Evolutionary conservation across 2,329 filamentous ascomycete species (phyloP), one percentile per base, ranked within the genome.

Genomic region (Hortaea werneckii): DNA sequence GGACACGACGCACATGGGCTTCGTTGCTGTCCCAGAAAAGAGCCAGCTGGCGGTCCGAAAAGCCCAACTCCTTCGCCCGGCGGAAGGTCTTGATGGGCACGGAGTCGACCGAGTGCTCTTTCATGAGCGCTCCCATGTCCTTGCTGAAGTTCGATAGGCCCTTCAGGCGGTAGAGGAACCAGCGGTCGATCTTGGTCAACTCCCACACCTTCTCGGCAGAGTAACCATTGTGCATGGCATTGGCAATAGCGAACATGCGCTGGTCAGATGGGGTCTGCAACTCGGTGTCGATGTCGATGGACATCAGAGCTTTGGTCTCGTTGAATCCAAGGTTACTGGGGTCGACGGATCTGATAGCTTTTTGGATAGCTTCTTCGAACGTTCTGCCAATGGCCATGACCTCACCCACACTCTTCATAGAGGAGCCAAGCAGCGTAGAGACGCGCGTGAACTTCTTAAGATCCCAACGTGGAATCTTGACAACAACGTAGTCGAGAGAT

Each of bases 381-480:
- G 86, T 94, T 54, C 92, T 77, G 47, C 92, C 92, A 56, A 98
- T 95, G 60, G 85, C 90, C 92, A 98, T 96, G 55, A 98, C 92
- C 66, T 98, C 92, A 62, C 92, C 92, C 44, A 98, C 89, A 78
- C 87, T 95, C 82, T 96, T 98, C 92, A 98, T 98, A 9, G 90
- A 95, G 3, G 92, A 96, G 29, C 89, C 90, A 26, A 98, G 83
- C 62, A 94, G 84, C 1, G 89, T 96, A 4, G 90, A 96, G 20
- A 96, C 92, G 55, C 92, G 82, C 28, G 87, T 94, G 69, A 98
- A 98, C 72, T 98, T 98, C 76, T 96, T 96, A 62, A 98, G 70
- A 70, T 98, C 92, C 92, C 92, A 98, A 57, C 92, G 80, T 40
- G 92, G 92, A 73, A 98, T 96, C 79, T 98, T 98, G 58, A 96